phyloP scores from a whole-genome alignment of 495 filamentous ascomycete genomes.

The Daldinia decipiens region DNA sequence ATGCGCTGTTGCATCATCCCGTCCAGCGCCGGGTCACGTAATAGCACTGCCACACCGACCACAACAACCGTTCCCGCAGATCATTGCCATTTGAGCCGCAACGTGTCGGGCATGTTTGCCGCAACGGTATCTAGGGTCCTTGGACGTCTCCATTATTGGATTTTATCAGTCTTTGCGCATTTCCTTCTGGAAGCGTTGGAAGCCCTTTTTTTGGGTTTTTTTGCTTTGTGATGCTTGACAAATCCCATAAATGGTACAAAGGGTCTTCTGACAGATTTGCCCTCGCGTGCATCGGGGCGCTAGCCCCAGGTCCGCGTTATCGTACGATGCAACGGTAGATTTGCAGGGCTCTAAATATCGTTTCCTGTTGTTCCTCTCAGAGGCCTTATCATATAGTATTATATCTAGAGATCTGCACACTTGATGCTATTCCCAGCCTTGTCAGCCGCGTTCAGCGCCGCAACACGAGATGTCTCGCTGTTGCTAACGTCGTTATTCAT shows the following conservation, averaged over 20 bases:
- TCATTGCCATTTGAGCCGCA: slow-evolving; percentile 36
- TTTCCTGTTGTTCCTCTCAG: slow-evolving; percentile 12
- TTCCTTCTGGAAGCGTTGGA: slow-evolving; percentile 37
- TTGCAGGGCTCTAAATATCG: slow-evolving; percentile 25
- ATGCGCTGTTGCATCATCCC: slow-evolving; percentile 44
- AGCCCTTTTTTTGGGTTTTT: slow-evolving; percentile 5
- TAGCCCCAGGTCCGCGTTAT: slow-evolving; percentile 10
- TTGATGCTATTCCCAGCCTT: slow-evolving; percentile 43
- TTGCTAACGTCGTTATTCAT: slow-evolving; percentile 8
- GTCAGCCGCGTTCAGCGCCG: slow-evolving; percentile 17
- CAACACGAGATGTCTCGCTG: slow-evolving; percentile 39
- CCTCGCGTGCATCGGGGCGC: not conserved
- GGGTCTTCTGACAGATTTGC: slow-evolving; percentile 27
- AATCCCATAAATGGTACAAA: slow-evolving; percentile 30
- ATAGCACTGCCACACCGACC: slow-evolving; percentile 45
- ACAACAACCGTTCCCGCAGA: slow-evolving; percentile 30
- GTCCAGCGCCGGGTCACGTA: slow-evolving; percentile 29
- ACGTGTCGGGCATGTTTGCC: slow-evolving; percentile 34
- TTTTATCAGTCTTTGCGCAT: slow-evolving; percentile 29
- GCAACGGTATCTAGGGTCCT: slow-evolving; percentile 35
- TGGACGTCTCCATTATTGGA: slow-evolving; percentile 21
- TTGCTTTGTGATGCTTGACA: slow-evolving; percentile 10
- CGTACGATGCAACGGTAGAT: slow-evolving; percentile 43
- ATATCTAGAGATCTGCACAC: slow-evolving; percentile 33
- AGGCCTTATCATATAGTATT: slow-evolving; percentile 24